Evolutionary conservation across 108 stramenopile genomes (phyloP).

Genomic region (Cyclotella sp.): DNA sequence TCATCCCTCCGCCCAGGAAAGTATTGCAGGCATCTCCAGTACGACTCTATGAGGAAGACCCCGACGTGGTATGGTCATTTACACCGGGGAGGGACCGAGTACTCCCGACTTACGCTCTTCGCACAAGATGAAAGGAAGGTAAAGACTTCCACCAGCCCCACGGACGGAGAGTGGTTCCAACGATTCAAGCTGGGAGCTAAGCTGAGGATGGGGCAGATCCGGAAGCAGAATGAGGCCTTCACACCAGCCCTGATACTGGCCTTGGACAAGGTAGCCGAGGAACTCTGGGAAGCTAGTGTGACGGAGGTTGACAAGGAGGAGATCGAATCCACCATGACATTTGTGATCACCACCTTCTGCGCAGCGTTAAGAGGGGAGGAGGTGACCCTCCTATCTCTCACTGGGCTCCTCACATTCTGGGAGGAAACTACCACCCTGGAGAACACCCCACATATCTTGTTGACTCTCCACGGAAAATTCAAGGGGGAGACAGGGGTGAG

Average conservation of each 20-base stretch:
- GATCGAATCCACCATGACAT: background rate
- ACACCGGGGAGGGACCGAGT: background rate
- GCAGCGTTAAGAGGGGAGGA: constrained; percentile 15
- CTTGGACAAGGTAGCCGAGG: background rate
- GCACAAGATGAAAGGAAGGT: constrained; percentile 1
- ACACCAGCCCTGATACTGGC: background rate
- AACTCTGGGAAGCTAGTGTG: background rate
- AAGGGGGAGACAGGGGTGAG: constrained; percentile 15
- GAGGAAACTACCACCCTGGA: constrained; percentile 1
- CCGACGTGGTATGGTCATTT: constrained; percentile 13
- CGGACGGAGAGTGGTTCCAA: background rate
- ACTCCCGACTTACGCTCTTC: background rate
- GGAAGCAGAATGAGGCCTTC: constrained; percentile 19
- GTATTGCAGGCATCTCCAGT: background rate
- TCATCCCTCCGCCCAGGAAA: background rate
- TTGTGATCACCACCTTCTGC: background rate
- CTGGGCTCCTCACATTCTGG: constrained; percentile 22
- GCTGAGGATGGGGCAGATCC: constrained; percentile 20
- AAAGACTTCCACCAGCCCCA: background rate
- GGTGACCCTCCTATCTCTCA: constrained; percentile 10
- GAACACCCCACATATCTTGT: constrained; percentile 6
- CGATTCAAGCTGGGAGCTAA: constrained; percentile 2
- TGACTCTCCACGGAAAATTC: constrained; percentile 20
- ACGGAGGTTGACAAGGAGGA: background rate
- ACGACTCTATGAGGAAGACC: background rate